phyloP scores from a whole-genome alignment of 129 eudicot genomes.

The Escallonia rubra region DNA sequence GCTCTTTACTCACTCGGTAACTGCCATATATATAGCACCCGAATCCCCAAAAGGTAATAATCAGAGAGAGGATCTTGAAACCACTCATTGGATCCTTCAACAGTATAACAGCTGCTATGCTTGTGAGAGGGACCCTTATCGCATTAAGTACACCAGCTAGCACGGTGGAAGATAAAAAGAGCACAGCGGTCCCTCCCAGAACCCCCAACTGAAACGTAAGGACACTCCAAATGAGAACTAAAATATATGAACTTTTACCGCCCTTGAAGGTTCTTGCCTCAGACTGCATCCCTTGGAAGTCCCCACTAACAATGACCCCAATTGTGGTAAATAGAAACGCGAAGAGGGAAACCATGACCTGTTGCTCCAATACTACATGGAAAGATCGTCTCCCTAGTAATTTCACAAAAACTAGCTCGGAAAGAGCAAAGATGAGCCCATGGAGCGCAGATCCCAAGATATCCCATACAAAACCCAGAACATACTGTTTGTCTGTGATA shows the following conservation, averaged over 20 bases:
- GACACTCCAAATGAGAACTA: conserved; percentile 73
- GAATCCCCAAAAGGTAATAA: conserved; percentile 89
- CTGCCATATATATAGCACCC: conserved; percentile 70
- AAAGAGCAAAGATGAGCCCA: conserved; percentile 92
- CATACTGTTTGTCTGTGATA: conserved; percentile 49
- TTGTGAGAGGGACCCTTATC: conserved; percentile 77
- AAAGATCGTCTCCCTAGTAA: conserved; percentile 59
- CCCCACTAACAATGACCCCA: conserved; percentile 50
- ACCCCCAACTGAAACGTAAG: conserved; percentile 77
- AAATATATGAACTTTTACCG: conserved; percentile 46
- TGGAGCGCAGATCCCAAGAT: conserved; percentile 76
- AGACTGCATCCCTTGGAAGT: conserved; percentile 46
- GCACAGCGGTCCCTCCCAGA: conserved; percentile 69
- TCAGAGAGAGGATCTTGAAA: conserved; percentile 77
- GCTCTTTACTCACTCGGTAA: conserved; percentile 31
- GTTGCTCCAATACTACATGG: conserved; percentile 92
- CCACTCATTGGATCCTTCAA: conserved; percentile 93
- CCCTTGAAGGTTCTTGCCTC: conserved; percentile 73
- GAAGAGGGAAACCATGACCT: conserved; percentile 77
- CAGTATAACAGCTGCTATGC: conserved; percentile 80
- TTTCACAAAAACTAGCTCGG: conserved; percentile 69
- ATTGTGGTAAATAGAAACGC: conserved; percentile 73
- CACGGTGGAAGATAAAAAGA: conserved; percentile 76
- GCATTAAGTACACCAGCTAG: conserved; percentile 88
- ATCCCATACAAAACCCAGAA: conserved; percentile 73